These are phyloP conservation scores for Medicago arabica DNA, from an alignment of 306 rosid genomes.

Conservation along the genomic window DNA sequence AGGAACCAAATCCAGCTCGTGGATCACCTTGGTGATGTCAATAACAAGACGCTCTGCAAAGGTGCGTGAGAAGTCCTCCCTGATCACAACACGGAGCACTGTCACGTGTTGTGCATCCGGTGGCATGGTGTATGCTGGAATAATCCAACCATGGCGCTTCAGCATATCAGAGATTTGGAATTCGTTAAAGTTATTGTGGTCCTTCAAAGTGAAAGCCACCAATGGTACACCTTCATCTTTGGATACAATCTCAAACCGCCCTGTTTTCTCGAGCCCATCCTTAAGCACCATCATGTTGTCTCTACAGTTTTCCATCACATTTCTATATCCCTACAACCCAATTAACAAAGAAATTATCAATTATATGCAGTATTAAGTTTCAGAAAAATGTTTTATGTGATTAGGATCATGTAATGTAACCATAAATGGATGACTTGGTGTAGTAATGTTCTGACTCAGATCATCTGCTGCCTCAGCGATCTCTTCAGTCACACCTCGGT, in stretches of 20 bases:
- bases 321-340: conserved; percentile 69
- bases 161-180: conserved; percentile 78
- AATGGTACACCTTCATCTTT: conserved; percentile 85
- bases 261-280: conserved; percentile 71
- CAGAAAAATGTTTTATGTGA: neutral
- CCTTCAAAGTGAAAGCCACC: conserved; percentile 85
- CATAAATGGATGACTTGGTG: neutral
- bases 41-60: conserved; percentile 78
- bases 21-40: conserved; percentile 68
- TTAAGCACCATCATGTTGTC: conserved; percentile 87
- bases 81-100: conserved; percentile 77
- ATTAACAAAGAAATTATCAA: neutral
- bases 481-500: neutral
- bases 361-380: neutral
- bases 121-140: conserved; percentile 96
- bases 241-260: conserved; percentile 67
- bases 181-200: conserved; percentile 58
- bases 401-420: neutral
- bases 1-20: conserved; percentile 72
- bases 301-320: conserved; percentile 81
- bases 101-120: conserved; percentile 84
- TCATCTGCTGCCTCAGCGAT: neutral
- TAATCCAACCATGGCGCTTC: conserved; percentile 87
- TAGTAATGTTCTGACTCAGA: neutral
- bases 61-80: conserved; percentile 88